Evolutionary conservation across 352 stramenopile species (phyloP), one percentile per base, ranked within the genome.

Genomic region (Aphanomyces astaci): DNA sequence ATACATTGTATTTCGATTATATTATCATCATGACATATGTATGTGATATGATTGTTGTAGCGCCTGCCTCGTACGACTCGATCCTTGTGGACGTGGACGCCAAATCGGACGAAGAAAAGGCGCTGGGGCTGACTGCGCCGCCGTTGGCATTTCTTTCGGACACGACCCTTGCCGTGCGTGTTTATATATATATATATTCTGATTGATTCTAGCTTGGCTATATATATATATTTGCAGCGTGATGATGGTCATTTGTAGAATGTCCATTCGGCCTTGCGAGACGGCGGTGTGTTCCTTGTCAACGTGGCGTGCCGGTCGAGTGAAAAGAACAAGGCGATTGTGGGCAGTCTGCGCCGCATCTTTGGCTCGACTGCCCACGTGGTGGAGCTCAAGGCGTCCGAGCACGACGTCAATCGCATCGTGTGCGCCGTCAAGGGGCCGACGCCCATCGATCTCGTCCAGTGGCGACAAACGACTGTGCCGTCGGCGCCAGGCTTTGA

Each of bases 21-120:
- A 54, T 36, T 48, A 43, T 30, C n/a, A n/a, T 72, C 4, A 31
- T 32, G 9, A 43, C 46, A 28, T 48, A 40, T n/a, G 7, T 7
- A 43, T 43, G 7, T 7, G 15, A 43, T 7, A 15, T 7, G 36
- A 15, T 32, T 46, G 24, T 71, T 71, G 13, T 64, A 82, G 10
- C 70, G 69, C 22, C 75, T 68, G 60, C 51, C 13, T 71, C 17
- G 11, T 82, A 78, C 49, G 74, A 89, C 68, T 83, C 78, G 19
- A 82, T 94, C 39, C 75, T 92, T 46, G 69, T 94, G 24, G 85
- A 94, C 59, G 85, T 94, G 24, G 85, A 94, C 67, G 80, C 82
- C 32, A 90, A 90, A 63, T 72, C 81, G 64, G 27, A 33, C 11
- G 70, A 69, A 13, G 84, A 90, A 73, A 74, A 85, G 11, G 49